phyloP scores from a whole-genome alignment of 208 protist genomes.

The Acanthamoeba castellanii region DNA sequence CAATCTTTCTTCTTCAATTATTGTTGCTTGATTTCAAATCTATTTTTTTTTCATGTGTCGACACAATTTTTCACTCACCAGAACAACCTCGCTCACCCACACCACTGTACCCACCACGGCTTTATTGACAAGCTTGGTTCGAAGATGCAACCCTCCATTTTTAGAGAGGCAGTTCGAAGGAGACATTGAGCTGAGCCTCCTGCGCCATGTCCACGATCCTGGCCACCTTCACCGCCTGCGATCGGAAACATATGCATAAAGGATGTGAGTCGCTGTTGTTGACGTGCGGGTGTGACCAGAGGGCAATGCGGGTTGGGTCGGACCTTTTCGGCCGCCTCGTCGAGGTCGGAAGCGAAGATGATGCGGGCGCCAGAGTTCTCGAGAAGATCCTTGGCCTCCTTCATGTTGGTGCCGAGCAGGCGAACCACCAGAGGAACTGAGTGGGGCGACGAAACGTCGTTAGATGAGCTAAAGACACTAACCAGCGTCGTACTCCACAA shows the following conservation, averaged over 20 bases:
- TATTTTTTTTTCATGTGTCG: not conserved
- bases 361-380: constrained; percentile 85
- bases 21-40: not conserved
- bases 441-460: not conserved
- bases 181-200: constrained; percentile 26
- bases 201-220: constrained; percentile 75
- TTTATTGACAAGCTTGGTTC: too few species aligned
- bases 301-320: too few species aligned
- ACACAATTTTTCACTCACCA: not conserved
- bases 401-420: constrained; percentile 96
- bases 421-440: constrained; percentile 84
- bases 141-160: not conserved
- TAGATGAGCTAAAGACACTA: not conserved
- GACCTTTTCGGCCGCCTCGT: constrained; percentile 87
- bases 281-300: too few species aligned
- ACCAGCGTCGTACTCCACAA: not conserved
- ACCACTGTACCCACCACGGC: not conserved
- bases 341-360: constrained; percentile 86
- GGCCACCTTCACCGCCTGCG: constrained; percentile 74
- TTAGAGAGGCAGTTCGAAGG: constrained; percentile 69
- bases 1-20: not conserved
- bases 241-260: too few species aligned
- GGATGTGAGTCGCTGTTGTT: too few species aligned
- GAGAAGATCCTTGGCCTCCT: constrained; percentile 95
- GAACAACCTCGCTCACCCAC: not conserved